Conservation (phyloP, 2,329 filamentous ascomycete species). For the Cryphonectria radicalis region DNA sequence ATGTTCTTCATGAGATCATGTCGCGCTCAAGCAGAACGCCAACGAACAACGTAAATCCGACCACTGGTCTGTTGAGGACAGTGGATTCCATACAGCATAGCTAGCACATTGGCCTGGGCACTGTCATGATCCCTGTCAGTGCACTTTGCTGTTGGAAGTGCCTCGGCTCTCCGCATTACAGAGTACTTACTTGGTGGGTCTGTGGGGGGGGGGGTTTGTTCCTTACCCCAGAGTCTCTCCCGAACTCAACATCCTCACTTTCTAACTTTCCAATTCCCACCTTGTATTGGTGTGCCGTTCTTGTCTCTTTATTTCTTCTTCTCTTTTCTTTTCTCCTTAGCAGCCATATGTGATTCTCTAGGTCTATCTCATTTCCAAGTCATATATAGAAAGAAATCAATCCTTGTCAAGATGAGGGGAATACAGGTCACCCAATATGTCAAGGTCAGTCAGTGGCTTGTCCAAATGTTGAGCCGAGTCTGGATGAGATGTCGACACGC, state of each 20-base stretch:
- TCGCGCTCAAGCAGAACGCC: background rate
- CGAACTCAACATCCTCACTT: slow-evolving; percentile 8
- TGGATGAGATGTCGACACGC: background rate
- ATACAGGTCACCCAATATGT: slow-evolving; percentile 42
- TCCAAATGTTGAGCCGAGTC: slow-evolving; percentile 21
- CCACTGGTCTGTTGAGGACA: background rate
- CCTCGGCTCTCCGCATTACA: slow-evolving; percentile 30
- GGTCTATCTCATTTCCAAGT: background rate
- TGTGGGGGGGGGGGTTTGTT: background rate
- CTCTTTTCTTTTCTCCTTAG: background rate
- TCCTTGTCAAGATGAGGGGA: slow-evolving; percentile 38
- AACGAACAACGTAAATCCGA: background rate
- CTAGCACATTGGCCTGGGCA: background rate
- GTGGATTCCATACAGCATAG: background rate
- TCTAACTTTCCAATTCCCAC: background rate
- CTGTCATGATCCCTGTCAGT: slow-evolving; percentile 19
- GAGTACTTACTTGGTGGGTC: background rate
- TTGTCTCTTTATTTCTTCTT: background rate
- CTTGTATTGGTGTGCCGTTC: background rate
- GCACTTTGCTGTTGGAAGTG: slow-evolving; percentile 2
- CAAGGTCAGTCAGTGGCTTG: slow-evolving; percentile 33
- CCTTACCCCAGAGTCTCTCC: slow-evolving; percentile 13
- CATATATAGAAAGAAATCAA: background rate
- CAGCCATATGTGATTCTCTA: too few relatives aligned
- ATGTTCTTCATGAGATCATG: background rate